Conservation (phyloP, 2,329 filamentous ascomycete genomes). For the Sphaerulina populicola region DNA sequence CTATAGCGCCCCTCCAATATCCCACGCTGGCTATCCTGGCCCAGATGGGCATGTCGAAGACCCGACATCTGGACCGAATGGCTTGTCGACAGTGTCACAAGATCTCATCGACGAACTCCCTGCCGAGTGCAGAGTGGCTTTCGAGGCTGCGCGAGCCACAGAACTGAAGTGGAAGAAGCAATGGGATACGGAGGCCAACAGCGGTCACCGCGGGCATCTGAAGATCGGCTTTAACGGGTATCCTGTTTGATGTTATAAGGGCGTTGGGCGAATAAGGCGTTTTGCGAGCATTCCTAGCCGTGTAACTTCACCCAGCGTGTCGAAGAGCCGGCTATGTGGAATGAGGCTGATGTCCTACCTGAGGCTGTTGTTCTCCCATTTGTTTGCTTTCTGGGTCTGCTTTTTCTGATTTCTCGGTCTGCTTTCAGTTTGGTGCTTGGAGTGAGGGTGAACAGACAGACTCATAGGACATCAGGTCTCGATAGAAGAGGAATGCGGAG, state of each 20-base stretch:
- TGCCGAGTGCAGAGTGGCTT: conserved; percentile 61
- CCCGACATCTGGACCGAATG: conserved; percentile 39
- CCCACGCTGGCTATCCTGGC: conserved; percentile 53
- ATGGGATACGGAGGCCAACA: conserved; percentile 62
- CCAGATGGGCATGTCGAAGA: conserved; percentile 47
- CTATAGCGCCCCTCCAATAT: conserved; percentile 51
- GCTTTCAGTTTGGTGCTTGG: conserved; percentile 1
- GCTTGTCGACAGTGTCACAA: conserved; percentile 55
- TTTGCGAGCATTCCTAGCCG: conserved; percentile 9
- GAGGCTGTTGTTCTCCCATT: conserved; percentile 1
- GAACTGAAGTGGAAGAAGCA: conserved; percentile 64
- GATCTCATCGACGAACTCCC: conserved; percentile 61
- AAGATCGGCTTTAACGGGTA: conserved; percentile 44
- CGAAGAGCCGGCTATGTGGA: conserved; percentile 1
- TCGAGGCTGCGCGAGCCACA: conserved; percentile 56
- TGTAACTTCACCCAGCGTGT: background rate
- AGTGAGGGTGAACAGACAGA: conserved; percentile 2
- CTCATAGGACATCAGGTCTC: conserved; percentile 18
- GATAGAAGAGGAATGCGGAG: conserved; percentile 1
- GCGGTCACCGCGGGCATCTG: conserved; percentile 42
- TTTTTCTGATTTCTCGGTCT: conserved; percentile 2
- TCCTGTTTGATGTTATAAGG: conserved; percentile 38
- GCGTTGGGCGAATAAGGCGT: conserved; percentile 33
- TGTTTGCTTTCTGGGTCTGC: conserved; percentile 5
- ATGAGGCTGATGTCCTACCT: conserved; percentile 3